A percentile compares a stretch with the other conserved stretches of the same genome.
Conservation (phyloP, 1,284 basidiomycete species). For the Coniophora puteana region DNA sequence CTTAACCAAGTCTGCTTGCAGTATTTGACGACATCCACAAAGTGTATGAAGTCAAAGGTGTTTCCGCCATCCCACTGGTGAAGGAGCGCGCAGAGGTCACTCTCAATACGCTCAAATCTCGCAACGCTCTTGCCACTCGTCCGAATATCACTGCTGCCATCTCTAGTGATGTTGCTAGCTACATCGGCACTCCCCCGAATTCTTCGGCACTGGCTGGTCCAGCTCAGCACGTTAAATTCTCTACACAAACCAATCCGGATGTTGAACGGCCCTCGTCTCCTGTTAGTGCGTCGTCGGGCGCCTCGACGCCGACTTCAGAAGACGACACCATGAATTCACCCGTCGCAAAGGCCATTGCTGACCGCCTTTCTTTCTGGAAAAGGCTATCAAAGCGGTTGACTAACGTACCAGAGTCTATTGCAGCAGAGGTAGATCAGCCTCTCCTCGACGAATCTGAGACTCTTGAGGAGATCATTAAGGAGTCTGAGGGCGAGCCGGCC, state of each 20-base stretch:
- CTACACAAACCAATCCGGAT: constrained; percentile 20
- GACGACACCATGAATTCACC: constrained; percentile 43
- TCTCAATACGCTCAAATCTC: constrained; percentile 47
- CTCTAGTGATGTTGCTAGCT: constrained; percentile 36
- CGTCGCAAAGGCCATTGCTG: constrained; percentile 58
- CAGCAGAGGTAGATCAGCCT: constrained; percentile 11
- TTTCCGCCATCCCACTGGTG: constrained; percentile 62
- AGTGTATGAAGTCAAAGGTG: constrained; percentile 63
- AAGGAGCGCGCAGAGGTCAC: constrained; percentile 54
- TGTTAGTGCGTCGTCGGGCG: constrained; percentile 45
- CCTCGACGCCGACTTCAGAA: constrained; percentile 53
- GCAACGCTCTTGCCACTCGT: constrained; percentile 40
- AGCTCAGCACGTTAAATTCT: constrained; percentile 46
- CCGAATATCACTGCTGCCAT: no score
- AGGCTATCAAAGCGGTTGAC: constrained; percentile 42
- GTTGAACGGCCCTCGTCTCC: constrained; percentile 32
- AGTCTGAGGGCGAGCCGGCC: constrained; percentile 42
- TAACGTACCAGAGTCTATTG: constrained; percentile 8
- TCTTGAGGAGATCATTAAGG: constrained; percentile 49
- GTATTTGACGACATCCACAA: constrained; percentile 58
- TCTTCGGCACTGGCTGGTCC: constrained; percentile 13
- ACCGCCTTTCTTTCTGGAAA: constrained; percentile 71
- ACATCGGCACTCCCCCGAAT: constrained; percentile 21
- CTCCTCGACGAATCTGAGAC: constrained; percentile 34
- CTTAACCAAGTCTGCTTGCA: constrained; percentile 29